Evolutionary conservation across 805 yeast genomes (phyloP), one percentile per base, ranked within the genome.

Genomic region (Gaillardinia entomophila): DNA sequence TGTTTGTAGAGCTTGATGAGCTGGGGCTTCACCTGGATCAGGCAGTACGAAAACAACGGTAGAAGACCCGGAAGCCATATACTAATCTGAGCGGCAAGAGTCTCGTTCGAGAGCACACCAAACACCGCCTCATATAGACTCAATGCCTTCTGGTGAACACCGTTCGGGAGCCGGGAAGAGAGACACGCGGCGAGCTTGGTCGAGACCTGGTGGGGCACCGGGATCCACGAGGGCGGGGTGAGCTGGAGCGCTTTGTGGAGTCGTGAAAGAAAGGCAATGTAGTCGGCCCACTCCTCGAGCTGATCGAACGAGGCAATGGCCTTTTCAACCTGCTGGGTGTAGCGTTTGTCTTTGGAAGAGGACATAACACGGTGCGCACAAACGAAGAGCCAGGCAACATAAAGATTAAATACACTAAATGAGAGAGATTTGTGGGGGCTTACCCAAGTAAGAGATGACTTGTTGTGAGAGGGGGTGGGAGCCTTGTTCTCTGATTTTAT

Each of bases 241-340:
- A 43, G 51, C 36, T 49, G 62, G 26, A 89, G 57, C 0, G 94
- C 79, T 52, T 87, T 85, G 37, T 79, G 77, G 4, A 94, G 69
- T 38, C 83, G 77, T 2, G 90, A 79, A 28, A 94, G 65, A 53
- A 86, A 89, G 15, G 97, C 82, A 35, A 92, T 92, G 54, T 90
- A 88, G 53, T 92, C 98, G 11, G 98, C 97, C 99, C 99, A 92
- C 62, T 92, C 98, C 20, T 79, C 83, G 2, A 88, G 82, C 2
- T 83, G 62, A 32, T 86, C 96, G 62, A 90, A 90, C 13, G 75
- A 67, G 5, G 73, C 69, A 15, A 92, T 63, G 0, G 92, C 85
- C 43, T 79, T 74, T 32, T 83, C 90, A 10, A 90, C 71, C 36
- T 71, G 77, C n/a, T 74, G 66, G 14, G 68, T 62, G 49, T 79